These are phyloP conservation scores for Pestalotiopsis sp. DNA, from an alignment of 2,329 filamentous ascomycete species.

Conservation along the genomic window DNA sequence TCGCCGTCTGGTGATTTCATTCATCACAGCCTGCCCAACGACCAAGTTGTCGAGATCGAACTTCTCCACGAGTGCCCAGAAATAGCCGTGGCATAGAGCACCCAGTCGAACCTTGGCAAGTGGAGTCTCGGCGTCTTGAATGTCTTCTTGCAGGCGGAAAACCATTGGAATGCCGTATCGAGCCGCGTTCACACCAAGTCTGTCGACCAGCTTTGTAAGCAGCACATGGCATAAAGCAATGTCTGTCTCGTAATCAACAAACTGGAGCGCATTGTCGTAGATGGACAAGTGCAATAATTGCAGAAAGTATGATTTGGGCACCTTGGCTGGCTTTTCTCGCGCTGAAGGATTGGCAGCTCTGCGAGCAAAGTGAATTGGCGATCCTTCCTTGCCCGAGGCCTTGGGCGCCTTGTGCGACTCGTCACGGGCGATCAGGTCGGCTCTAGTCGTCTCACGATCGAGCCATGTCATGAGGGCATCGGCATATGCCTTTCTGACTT, in stretches of 20 bases:
- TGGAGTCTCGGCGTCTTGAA: constrained; percentile 67
- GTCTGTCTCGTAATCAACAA: constrained; percentile 72
- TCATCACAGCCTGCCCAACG: constrained; percentile 71
- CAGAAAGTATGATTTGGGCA: constrained; percentile 71
- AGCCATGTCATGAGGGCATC: constrained; percentile 87
- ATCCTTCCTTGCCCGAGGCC: constrained; percentile 43
- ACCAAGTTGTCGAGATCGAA: constrained; percentile 75
- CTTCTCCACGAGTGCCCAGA: constrained; percentile 77
- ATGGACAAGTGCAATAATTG: constrained; percentile 82
- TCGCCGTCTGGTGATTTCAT: constrained; percentile 76
- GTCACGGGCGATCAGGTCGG: constrained; percentile 66
- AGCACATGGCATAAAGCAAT: constrained; percentile 78
- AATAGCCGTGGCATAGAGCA: constrained; percentile 86
- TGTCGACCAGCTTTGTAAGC: constrained; percentile 72
- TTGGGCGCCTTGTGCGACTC: constrained; percentile 52
- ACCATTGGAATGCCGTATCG: constrained; percentile 86
- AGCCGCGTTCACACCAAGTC: constrained; percentile 80
- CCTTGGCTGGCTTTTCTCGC: constrained; percentile 58
- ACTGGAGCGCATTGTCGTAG: constrained; percentile 86
- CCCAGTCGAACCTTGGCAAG: constrained; percentile 78
- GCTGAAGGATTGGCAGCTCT: constrained; percentile 68
- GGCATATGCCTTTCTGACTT: constrained; percentile 82
- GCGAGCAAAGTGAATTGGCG: constrained; percentile 50
- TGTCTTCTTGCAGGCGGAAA: constrained; percentile 84
- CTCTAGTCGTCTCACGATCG: constrained; percentile 72